Conservation (phyloP, 2,329 filamentous ascomycete genomes). For the Ophiostoma pallidulum region DNA sequence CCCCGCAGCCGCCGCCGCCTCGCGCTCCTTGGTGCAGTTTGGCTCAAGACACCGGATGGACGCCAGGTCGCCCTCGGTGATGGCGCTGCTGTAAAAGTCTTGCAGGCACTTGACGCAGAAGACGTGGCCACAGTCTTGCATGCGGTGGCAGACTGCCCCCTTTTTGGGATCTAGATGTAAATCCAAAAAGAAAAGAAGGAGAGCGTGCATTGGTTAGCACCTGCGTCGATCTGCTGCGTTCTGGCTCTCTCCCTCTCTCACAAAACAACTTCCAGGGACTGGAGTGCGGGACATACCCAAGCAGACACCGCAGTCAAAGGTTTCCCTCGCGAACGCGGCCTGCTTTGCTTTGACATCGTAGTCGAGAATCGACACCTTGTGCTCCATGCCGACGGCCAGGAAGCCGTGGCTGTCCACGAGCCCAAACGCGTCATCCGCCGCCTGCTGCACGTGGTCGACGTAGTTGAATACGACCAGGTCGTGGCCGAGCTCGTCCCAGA, state of each 20-base stretch:
- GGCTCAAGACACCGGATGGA: conserved; percentile 73
- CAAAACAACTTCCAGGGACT: too few relatives aligned
- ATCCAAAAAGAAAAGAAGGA: not conserved
- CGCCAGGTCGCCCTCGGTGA: conserved; percentile 72
- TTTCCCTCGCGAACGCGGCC: conserved; percentile 69
- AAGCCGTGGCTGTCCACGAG: conserved; percentile 38
- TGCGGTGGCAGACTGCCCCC: conserved; percentile 67
- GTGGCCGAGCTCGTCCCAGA: conserved; percentile 55
- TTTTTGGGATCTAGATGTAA: conserved; percentile 67
- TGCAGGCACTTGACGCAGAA: conserved; percentile 84
- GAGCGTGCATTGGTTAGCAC: too few relatives aligned
- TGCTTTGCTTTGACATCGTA: conserved; percentile 68
- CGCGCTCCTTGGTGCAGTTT: conserved; percentile 60
- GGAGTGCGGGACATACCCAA: conserved; percentile 54
- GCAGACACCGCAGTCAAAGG: conserved; percentile 82
- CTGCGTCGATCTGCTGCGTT: too few relatives aligned
- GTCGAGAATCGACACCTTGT: conserved; percentile 65
- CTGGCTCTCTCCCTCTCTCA: too few relatives aligned
- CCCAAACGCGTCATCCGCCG: conserved; percentile 51
- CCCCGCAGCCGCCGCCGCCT: conserved; percentile 21
- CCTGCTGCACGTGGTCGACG: conserved; percentile 53
- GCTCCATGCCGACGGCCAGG: conserved; percentile 43
- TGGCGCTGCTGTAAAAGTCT: conserved; percentile 83
- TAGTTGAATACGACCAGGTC: conserved; percentile 52
- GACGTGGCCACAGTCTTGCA: conserved; percentile 79